These are phyloP conservation scores for Megacollybia marginata DNA, from an alignment of 768 basidiomycete species.

Conservation along the genomic window DNA sequence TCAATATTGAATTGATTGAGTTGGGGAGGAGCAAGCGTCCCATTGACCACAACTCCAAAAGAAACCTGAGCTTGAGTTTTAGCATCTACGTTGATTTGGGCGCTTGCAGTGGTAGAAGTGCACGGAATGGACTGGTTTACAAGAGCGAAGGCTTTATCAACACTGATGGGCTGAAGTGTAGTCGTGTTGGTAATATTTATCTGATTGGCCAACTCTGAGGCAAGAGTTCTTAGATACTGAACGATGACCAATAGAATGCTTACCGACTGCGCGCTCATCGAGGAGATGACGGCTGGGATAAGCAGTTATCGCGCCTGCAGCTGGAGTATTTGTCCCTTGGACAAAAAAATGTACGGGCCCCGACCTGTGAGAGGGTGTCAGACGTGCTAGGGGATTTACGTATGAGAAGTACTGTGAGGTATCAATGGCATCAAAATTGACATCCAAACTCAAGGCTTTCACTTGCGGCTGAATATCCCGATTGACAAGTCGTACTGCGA, in stretches of 20 bases:
- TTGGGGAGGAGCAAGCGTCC: not conserved
- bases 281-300: too few species aligned
- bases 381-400: not conserved
- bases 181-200: not conserved
- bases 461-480: conserved; percentile 29
- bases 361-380: not conserved
- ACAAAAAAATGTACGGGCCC: not conserved
- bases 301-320: not conserved
- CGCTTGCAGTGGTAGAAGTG: not conserved
- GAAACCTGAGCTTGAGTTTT: not conserved
- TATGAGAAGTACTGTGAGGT: conserved; percentile 12
- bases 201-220: not conserved
- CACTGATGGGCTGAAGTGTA: not conserved
- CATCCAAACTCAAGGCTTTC: conserved; percentile 32
- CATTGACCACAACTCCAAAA: not conserved
- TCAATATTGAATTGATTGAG: not conserved
- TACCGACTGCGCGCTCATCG: too few species aligned
- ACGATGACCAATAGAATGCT: too few species aligned
- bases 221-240: too few species aligned
- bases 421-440: conserved; percentile 26
- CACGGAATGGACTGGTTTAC: not conserved
- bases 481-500: conserved; percentile 21
- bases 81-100: not conserved
- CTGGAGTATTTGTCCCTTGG: not conserved
- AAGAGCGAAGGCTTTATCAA: not conserved